Base-by-base conservation (phyloP, 176 grass and related monocot species). In the Luzula sylvatica region DNA sequence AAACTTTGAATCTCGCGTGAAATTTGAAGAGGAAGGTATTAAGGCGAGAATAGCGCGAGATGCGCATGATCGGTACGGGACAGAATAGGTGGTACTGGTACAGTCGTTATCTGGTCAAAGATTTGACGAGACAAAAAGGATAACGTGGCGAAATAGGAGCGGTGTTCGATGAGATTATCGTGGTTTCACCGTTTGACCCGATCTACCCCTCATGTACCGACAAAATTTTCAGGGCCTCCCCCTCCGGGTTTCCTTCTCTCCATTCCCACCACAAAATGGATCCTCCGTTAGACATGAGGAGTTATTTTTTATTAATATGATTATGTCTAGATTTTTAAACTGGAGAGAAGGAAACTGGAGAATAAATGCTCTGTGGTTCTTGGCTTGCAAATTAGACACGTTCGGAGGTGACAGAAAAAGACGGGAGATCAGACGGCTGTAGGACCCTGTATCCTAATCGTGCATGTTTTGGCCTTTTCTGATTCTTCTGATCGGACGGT, bases 351-450 rank as follows among this genome's bases (percentile, higher is more conserved):
- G 8, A 35, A 35, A 4, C 6, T n/a, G n/a, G n/a, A n/a, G n/a
- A n/a, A n/a, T n/a, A n/a, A 35, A 35, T 35, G 7, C 1, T 35
- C 1, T 35, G 7, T 1, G 30, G 5, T 35, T 7, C 20, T 13
- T 26, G 11, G 0, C 32, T 26, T 26, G 27, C 35, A 24, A 24
- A 58, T 58, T 14, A 21, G 55, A 58, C 55, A 58, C 55, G 55
- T 58, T 26, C 19, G 20, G 16, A 58, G 55, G 55, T 8, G 35
- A 42, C 55, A 58, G 35, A 58, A 58, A 58, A 30, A 58, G 55
- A 58, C 35, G 35, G 40, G 19, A 5, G 30, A 58, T 58, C 55
- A 41, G 32, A 58, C 55, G 55, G 29, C 35, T 13, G 39, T 2
- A 26, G 38, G 35, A 0, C 30, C 0, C 30, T 35, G 5, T 9